Conservation (phyloP, 306 rosid genomes). For the Lathyrus tuberosus region DNA sequence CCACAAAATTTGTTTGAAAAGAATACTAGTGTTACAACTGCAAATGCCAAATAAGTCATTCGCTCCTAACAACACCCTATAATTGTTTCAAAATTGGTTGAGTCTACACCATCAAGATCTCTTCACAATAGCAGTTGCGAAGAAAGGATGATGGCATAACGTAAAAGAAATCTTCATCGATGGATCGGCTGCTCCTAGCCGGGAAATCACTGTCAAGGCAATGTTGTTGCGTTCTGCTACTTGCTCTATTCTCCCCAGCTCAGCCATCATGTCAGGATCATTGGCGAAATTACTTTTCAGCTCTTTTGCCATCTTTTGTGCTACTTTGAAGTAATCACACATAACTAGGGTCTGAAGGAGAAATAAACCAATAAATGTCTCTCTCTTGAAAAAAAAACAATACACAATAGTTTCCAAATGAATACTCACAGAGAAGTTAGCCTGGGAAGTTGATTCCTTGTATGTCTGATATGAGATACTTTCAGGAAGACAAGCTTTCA, state of each 20-base stretch:
- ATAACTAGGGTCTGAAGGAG: slow-evolving; percentile 61
- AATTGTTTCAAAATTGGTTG: slow-evolving; percentile 57
- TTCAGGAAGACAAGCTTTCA: slow-evolving; percentile 87
- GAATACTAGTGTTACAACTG: slow-evolving; percentile 49
- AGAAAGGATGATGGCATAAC: slow-evolving; percentile 83
- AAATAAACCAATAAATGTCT: slow-evolving; percentile 18
- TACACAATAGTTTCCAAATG: not conserved
- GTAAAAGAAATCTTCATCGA: slow-evolving; percentile 76
- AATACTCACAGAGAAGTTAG: slow-evolving; percentile 71
- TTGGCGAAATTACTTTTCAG: slow-evolving; percentile 66
- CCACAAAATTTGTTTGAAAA: slow-evolving; percentile 43
- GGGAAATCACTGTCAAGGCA: slow-evolving; percentile 72
- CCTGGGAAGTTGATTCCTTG: slow-evolving; percentile 58
- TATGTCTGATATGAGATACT: slow-evolving; percentile 60
- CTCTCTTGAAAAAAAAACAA: slow-evolving; percentile 1
- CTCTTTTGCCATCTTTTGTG: slow-evolving; percentile 87
- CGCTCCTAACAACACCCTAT: slow-evolving; percentile 48
- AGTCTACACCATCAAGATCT: slow-evolving; percentile 64
- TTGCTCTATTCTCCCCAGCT: slow-evolving; percentile 78
- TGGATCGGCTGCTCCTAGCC: slow-evolving; percentile 69
- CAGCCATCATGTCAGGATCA: slow-evolving; percentile 74
- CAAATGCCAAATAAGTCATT: slow-evolving; percentile 43
- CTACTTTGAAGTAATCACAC: slow-evolving; percentile 87
- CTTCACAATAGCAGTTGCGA: slow-evolving; percentile 81
- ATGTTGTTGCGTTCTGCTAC: slow-evolving; percentile 94